A percentile compares a stretch with the other conserved stretches of the same genome.
These are phyloP conservation scores for Leucocoprinus sp. DNA, from an alignment of 768 basidiomycete genomes.

Conservation along the genomic window DNA sequence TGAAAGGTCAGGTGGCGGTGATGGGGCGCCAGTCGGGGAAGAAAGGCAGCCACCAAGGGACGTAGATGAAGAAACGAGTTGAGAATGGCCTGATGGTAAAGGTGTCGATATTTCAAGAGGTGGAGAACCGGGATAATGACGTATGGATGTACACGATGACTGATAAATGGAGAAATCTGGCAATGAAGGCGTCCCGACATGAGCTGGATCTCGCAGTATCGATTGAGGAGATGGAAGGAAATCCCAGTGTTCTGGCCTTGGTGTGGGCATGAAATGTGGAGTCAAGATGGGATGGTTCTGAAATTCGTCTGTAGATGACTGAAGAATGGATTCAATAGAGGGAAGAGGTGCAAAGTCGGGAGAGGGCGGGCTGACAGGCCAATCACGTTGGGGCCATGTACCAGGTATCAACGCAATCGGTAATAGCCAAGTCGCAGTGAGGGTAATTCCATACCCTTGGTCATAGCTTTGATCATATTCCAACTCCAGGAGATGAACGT, in stretches of 20 bases:
- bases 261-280: not conserved
- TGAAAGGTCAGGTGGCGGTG: not conserved
- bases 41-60: not conserved
- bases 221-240: not conserved
- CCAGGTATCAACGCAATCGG: slow-evolving; percentile 71
- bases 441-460: slow-evolving; percentile 61
- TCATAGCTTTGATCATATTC: slow-evolving; percentile 68
- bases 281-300: no score
- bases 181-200: not conserved
- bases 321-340: not conserved
- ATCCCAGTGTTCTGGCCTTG: not conserved
- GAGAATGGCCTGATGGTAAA: not conserved
- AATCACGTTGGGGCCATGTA: slow-evolving; percentile 40
- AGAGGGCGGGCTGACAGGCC: not conserved
- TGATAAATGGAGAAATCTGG: not conserved
- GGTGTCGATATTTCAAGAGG: not conserved
- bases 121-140: not conserved
- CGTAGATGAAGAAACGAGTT: not conserved
- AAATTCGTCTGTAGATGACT: no score
- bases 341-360: not conserved
- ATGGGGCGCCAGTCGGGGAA: not conserved
- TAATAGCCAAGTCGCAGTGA: slow-evolving; percentile 77
- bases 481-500: slow-evolving; percentile 78
- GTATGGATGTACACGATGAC: not conserved
- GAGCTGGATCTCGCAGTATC: not conserved